Evolutionary conservation across 805 yeast species (phyloP).

Genomic region (Aciculoconidium aculeatum): DNA sequence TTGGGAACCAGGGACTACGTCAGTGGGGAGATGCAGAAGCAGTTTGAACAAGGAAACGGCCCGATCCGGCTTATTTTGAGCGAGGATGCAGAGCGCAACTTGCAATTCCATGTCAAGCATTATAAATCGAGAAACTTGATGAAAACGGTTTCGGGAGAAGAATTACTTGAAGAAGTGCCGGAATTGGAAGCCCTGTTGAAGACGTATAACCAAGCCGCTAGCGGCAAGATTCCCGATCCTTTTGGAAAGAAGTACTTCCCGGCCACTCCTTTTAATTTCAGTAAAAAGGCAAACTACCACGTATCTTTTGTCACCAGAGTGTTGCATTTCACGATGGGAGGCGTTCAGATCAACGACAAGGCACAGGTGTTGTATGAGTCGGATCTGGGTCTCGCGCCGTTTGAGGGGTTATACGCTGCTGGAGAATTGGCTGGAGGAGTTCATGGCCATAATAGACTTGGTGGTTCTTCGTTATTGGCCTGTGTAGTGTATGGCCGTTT

Average conservation of each 20-base stretch:
- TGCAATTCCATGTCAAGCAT: conserved; percentile 50
- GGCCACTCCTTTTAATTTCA: conserved; percentile 37
- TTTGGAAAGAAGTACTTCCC: conserved; percentile 47
- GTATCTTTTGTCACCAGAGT: conserved; percentile 52
- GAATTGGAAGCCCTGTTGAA: conserved; percentile 27
- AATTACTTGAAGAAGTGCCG: conserved; percentile 39
- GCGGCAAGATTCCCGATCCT: conserved; percentile 31
- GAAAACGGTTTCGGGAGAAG: conserved; percentile 40
- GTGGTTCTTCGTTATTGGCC: conserved; percentile 39
- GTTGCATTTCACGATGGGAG: conserved; percentile 69
- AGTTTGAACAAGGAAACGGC: conserved; percentile 29
- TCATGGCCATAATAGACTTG: conserved; percentile 40
- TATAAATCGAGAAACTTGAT: conserved; percentile 51
- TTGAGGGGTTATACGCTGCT: conserved; percentile 36
- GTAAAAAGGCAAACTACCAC: conserved; percentile 33
- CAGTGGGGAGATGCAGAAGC: conserved; percentile 49
- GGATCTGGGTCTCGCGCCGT: conserved; percentile 17
- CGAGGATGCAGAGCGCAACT: conserved; percentile 37
- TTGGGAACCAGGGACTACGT: conserved; percentile 57
- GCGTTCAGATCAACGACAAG: conserved; percentile 48
- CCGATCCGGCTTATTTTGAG: conserved; percentile 49
- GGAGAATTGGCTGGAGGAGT: conserved; percentile 44
- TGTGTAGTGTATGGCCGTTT: conserved; percentile 41
- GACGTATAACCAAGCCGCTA: conserved; percentile 37
- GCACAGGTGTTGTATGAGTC: conserved; percentile 30